Base-by-base conservation (phyloP, 2,329 filamentous ascomycete species). In the Nemania diffusa region DNA sequence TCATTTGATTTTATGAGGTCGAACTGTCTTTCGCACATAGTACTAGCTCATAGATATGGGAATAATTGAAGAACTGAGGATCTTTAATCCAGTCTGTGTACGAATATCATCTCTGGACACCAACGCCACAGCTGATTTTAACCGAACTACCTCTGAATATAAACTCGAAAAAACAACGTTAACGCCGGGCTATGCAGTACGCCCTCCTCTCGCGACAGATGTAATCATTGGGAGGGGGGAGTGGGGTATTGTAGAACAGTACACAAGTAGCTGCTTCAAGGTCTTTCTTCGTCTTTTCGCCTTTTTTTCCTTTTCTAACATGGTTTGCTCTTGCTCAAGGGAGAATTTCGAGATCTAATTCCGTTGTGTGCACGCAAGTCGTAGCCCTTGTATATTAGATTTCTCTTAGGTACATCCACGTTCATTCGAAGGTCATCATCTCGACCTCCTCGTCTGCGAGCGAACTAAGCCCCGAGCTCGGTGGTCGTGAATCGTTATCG, bases 391-490 rank as follows among this genome's bases (percentile, higher is more conserved):
- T 5, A 32, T 32, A 22, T 34, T 2, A 58, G 6, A 8, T 17
- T 3, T 48, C 22, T 8, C 7, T 46, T 40, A 42, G 34, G 42
- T 5, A 11, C 15, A 6, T 42, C 15, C 13, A 44, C 37, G 5
- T 13, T 59, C 29, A 73, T 1, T 68, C 63, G 26, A 77, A 74
- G 44, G 74, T 73, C 59, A 77, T 74, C 83, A 87, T 86, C 34
- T 81, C 80, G 24, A 78, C 71, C 52, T 78, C 77, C 40, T 73
- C 77, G 67, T 87, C 86, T 2, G 83, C 84, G 1, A 89, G 80
- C 3, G 87, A 89, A 69, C 87, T 88, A 8, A 89, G 78, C 0
- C 85, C 85, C 2, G 86, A 88, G 68, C 85, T 88, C 20, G 80
- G 81, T 20, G 84, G 82, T 56, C 84, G 77, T 34, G 83, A 83